These are phyloP conservation scores for Podospora fimiseda DNA, from an alignment of 495 filamentous ascomycete species.

Conservation along the genomic window DNA sequence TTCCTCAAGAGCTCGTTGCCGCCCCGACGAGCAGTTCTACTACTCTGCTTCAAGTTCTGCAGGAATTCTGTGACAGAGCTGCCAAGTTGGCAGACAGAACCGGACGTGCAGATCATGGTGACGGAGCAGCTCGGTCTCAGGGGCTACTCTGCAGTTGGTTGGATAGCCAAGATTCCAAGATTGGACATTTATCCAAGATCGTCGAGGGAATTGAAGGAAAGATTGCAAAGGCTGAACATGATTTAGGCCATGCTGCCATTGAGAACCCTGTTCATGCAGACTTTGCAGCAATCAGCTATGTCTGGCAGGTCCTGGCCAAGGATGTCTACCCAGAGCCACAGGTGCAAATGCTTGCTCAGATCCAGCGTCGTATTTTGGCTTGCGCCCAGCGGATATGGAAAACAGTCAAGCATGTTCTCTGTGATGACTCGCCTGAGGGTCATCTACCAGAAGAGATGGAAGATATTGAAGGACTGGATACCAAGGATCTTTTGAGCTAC, in stretches of 20 bases:
- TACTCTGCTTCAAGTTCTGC: constrained; percentile 23
- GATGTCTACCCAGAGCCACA: constrained; percentile 23
- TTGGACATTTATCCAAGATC: constrained; percentile 39
- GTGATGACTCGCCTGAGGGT: constrained; percentile 87
- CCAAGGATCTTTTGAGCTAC: constrained; percentile 86
- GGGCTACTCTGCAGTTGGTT: constrained; percentile 42
- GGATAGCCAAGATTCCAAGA: constrained; percentile 34
- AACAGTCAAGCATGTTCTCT: constrained; percentile 67
- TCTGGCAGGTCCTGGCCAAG: constrained; percentile 36
- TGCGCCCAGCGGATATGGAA: constrained; percentile 64
- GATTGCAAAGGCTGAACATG: constrained; percentile 45
- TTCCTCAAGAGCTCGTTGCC: constrained; percentile 24
- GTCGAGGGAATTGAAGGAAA: constrained; percentile 51
- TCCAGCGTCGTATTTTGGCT: constrained; percentile 51
- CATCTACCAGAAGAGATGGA: constrained; percentile 69
- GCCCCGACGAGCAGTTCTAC: not conserved
- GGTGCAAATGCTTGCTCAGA: constrained; percentile 33
- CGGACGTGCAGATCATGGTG: constrained; percentile 78
- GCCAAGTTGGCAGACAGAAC: constrained; percentile 52
- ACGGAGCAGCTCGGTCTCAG: constrained; percentile 66
- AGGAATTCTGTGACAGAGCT: constrained; percentile 45
- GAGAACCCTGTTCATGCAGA: constrained; percentile 65
- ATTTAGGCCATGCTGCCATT: constrained; percentile 55
- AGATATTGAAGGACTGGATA: constrained; percentile 58
- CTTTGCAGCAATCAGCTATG: constrained; percentile 53